These are phyloP conservation scores for Fusarium pilosicola DNA, from an alignment of 2,329 filamentous ascomycete species.

Conservation along the genomic window DNA sequence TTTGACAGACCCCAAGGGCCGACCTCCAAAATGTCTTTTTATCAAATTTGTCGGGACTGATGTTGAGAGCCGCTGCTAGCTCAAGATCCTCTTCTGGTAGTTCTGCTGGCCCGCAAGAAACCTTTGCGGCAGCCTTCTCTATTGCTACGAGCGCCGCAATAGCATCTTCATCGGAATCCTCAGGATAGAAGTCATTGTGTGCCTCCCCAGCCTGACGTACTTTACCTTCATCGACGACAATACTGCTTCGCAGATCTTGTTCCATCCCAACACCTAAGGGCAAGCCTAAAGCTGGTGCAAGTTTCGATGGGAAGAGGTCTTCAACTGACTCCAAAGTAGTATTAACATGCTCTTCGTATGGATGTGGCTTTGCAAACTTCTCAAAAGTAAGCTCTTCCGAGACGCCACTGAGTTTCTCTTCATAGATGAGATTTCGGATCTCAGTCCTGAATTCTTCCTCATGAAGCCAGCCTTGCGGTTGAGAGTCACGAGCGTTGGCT, in stretches of 20 bases:
- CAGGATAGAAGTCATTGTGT: slow-evolving; percentile 59
- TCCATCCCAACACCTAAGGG: slow-evolving; percentile 40
- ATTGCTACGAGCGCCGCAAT: slow-evolving; percentile 40
- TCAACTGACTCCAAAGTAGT: slow-evolving; percentile 86
- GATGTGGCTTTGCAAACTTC: slow-evolving; percentile 66
- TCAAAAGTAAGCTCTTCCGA: slow-evolving; percentile 65
- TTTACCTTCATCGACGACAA: slow-evolving; percentile 73
- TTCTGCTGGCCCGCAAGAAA: neutral
- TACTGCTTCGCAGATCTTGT: slow-evolving; percentile 53
- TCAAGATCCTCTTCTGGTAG: neutral
- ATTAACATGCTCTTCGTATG: slow-evolving; percentile 70
- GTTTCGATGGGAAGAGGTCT: slow-evolving; percentile 80
- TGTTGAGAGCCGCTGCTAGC: neutral
- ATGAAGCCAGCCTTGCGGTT: slow-evolving; percentile 88
- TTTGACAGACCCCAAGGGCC: slow-evolving; percentile 53
- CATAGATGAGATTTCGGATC: slow-evolving; percentile 68
- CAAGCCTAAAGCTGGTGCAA: slow-evolving; percentile 60
- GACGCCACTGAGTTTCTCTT: slow-evolving; percentile 66
- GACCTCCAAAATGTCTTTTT: slow-evolving; percentile 8
- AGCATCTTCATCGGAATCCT: slow-evolving; percentile 65
- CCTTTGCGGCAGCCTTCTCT: slow-evolving; percentile 17
- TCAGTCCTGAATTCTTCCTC: slow-evolving; percentile 82
- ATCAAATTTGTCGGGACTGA: slow-evolving; percentile 38
- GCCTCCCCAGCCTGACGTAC: slow-evolving; percentile 60
- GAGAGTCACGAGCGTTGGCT: slow-evolving; percentile 77